These are phyloP conservation scores for Podospora didyma DNA, from an alignment of 495 filamentous ascomycete genomes.

Conservation along the genomic window DNA sequence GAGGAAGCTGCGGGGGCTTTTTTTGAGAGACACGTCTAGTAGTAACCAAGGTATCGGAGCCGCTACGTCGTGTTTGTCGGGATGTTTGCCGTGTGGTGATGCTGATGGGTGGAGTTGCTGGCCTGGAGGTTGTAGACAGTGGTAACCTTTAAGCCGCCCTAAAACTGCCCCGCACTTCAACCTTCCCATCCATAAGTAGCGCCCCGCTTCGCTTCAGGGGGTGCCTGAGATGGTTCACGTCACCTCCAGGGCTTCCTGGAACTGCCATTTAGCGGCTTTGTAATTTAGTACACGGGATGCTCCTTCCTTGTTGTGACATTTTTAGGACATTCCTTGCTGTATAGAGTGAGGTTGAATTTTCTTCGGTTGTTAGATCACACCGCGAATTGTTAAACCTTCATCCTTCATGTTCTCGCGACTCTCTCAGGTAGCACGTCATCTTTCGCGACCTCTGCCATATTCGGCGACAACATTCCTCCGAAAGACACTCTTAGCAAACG, in stretches of 20 bases:
- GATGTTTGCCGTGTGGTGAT: no score
- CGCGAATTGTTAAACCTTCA: not conserved
- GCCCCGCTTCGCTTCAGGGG: not conserved
- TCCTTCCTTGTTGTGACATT: no score
- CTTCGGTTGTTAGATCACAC: no score
- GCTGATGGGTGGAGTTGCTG: not conserved
- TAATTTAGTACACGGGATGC: no score
- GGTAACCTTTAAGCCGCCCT: not conserved
- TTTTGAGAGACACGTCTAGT: not conserved
- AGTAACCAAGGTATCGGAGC: not conserved
- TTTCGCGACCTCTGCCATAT: conserved; percentile 58
- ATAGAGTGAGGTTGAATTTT: no score
- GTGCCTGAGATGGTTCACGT: no score
- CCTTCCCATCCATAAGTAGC: not conserved
- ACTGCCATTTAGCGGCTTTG: no score
- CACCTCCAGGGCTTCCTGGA: no score
- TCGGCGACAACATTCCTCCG: conserved; percentile 36
- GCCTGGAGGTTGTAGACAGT: not conserved
- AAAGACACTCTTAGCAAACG: not conserved
- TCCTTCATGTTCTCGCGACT: conserved; percentile 70
- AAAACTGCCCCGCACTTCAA: conserved; percentile 1
- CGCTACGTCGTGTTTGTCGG: not conserved
- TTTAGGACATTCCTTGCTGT: no score
- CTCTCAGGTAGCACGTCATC: conserved; percentile 67
- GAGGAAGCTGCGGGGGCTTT: not conserved